Evolutionary conservation across 2,329 filamentous ascomycete species (phyloP).

Genomic region (Plenodomus tracheiphilus): DNA sequence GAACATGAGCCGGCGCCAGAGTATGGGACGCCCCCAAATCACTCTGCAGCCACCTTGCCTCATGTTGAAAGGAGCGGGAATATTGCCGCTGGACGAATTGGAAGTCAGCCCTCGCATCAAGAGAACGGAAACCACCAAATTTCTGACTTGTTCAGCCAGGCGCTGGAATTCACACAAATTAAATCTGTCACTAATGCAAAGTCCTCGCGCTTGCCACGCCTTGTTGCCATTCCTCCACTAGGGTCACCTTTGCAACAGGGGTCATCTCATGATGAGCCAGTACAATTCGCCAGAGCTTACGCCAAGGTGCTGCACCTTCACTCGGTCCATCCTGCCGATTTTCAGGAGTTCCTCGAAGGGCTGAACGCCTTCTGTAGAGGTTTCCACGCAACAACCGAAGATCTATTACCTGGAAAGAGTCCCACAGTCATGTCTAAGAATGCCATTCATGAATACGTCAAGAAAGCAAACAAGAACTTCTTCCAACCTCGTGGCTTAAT

Average conservation of each 20-base stretch:
- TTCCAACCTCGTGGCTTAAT: conserved; percentile 36
- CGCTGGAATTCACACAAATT: conserved; percentile 31
- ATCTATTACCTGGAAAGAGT: conserved; percentile 7
- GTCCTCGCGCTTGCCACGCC: conserved; percentile 25
- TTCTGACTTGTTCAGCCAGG: conserved; percentile 18
- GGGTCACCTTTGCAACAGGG: conserved; percentile 2
- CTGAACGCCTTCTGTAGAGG: conserved; percentile 33
- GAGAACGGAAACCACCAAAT: neutral
- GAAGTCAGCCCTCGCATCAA: neutral
- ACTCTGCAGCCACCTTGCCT: conserved; percentile 24
- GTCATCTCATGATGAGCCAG: conserved; percentile 9
- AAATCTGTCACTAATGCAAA: conserved; percentile 27
- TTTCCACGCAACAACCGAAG: conserved; percentile 7
- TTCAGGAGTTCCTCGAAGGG: conserved; percentile 39
- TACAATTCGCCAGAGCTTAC: conserved; percentile 35
- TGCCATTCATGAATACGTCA: conserved; percentile 31
- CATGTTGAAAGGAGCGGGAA: conserved; percentile 22
- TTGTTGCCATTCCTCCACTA: conserved; percentile 31
- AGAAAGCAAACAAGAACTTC: conserved; percentile 35
- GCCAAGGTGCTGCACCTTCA: conserved; percentile 33
- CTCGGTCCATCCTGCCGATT: conserved; percentile 33
- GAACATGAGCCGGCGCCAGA: conserved; percentile 26
- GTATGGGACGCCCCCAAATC: conserved; percentile 20
- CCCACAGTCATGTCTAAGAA: neutral
- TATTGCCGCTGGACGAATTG: conserved; percentile 28